Base-by-base conservation (phyloP, 345 rosid genomes). In the Cardamine occulta region DNA sequence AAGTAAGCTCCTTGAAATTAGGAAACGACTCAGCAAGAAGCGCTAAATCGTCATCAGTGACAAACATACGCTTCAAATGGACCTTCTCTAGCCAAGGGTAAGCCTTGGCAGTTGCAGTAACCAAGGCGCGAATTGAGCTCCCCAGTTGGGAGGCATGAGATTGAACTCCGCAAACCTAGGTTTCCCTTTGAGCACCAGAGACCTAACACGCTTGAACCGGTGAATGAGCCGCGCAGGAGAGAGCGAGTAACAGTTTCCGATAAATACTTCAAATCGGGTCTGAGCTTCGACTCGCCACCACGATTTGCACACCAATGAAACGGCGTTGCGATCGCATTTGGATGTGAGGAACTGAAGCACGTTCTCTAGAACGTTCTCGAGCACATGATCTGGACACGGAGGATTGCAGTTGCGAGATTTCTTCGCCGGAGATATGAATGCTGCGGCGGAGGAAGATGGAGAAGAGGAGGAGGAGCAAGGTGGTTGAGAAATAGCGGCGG, bases 81-180 rank as follows among this genome's bases (percentile, higher is more conserved):
- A 93, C 77, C 82, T 86, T 88, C 80, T 89, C 97, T 11, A 93
- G 85, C 87, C 84, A 84, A n/a, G 97, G 97, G 72, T 88, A 93
- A 24, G 89, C 85, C 64, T 61, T 80, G 1, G 85, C 86, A 70
- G 84, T 69, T 0, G 84, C 82, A 52, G 75, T 66, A 12, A 87
- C 86, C 98, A 89, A 7, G 93, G 89, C 8, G 79, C 34, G 56
- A 88, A 89, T 73, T 86, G 82, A 62, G 91, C 96, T 66, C 98
- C 97, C 95, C 96, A 91, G 47, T 78, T 75, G 7, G 53, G 82
- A 48, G 96, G 97, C 88, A 91, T 85, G 72, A 91, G 84, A 59
- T 86, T 85, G 74, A 91, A 89, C 79, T 91, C 96, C 8, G 96
- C 91, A 72, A 89, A 89, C 79, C 97, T 80, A 78, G 97, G 97